A percentile compares a stretch with the other conserved stretches of the same genome.
Conservation (phyloP, 106 monocot genomes). For the Vanilla planifolia region DNA sequence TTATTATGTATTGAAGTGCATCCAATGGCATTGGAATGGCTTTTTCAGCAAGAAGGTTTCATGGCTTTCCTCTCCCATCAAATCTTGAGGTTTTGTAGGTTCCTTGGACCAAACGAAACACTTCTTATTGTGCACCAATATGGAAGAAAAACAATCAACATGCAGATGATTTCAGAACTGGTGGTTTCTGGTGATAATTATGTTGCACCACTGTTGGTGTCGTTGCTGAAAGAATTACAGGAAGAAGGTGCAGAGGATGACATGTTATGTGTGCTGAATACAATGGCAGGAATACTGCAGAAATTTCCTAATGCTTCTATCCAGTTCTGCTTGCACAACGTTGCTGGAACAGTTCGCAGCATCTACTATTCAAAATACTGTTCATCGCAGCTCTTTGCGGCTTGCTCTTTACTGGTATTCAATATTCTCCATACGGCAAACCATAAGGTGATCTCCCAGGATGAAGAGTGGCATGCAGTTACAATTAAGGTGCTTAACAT, state of each 20-base stretch:
- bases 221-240: slow-evolving; percentile 36
- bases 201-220: slow-evolving; percentile 40
- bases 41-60: slow-evolving; percentile 66
- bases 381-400: slow-evolving; percentile 18
- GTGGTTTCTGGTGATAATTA: slow-evolving; percentile 50
- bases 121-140: slow-evolving; percentile 23
- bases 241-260: slow-evolving; percentile 50
- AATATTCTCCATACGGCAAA: slow-evolving; percentile 49
- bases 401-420: slow-evolving; percentile 42
- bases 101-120: slow-evolving; percentile 19
- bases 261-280: slow-evolving; percentile 32
- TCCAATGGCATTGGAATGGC: slow-evolving; percentile 75
- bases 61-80: slow-evolving; percentile 34
- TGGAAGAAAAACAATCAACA: slow-evolving; percentile 26
- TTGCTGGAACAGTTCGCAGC: slow-evolving; percentile 27
- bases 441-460: slow-evolving; percentile 21
- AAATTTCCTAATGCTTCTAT: slow-evolving; percentile 58
- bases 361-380: slow-evolving; percentile 25
- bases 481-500: slow-evolving; percentile 50
- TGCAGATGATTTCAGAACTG: slow-evolving; percentile 60
- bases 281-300: slow-evolving; percentile 45
- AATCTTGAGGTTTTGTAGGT: slow-evolving; percentile 66
- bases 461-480: slow-evolving; percentile 54
- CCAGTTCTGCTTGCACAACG: slow-evolving; percentile 40
- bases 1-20: slow-evolving; percentile 56